Evolutionary conservation across 2,329 filamentous ascomycete species (phyloP).

Genomic region (Venturia pyrina): DNA sequence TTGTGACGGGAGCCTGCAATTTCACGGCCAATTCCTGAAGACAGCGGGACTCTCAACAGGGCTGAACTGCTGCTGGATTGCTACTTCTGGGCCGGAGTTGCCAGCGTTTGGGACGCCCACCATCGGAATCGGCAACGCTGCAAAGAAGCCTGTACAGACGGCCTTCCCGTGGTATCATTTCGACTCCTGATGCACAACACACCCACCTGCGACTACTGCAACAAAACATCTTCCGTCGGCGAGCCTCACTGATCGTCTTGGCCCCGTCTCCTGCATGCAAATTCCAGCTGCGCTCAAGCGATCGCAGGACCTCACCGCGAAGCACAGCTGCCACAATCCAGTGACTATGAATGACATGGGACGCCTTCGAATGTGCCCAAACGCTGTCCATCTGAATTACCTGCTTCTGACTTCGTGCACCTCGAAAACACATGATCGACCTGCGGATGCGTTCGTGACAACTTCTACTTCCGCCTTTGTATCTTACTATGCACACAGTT

Average conservation of each 20-base stretch:
- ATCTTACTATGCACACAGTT: not conserved
- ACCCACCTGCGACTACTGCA: not conserved
- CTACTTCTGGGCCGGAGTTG: not conserved
- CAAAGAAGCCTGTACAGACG: not conserved
- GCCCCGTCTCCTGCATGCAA: not conserved
- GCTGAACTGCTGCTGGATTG: not conserved
- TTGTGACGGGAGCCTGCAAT: constrained; percentile 6
- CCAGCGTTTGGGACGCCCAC: not conserved
- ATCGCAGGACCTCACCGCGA: not conserved
- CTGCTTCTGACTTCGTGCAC: not conserved
- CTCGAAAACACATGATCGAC: not conserved
- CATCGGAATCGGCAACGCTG: not conserved
- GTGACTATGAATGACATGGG: not conserved
- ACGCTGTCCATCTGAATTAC: not conserved
- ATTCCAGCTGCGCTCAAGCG: not conserved
- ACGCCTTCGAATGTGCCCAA: not conserved
- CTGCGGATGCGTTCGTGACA: not conserved
- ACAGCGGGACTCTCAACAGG: not conserved
- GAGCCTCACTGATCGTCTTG: not conserved
- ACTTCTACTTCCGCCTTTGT: not conserved
- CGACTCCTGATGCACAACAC: not conserved
- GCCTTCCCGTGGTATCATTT: not conserved
- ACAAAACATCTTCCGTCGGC: not conserved
- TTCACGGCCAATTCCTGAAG: not conserved
- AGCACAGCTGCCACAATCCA: not conserved